Percentiles rank a stretch among this genome's conserved stretches.
phyloP scores from a whole-genome alignment of 2,329 filamentous ascomycete genomes.

The Penicillium sp. region DNA sequence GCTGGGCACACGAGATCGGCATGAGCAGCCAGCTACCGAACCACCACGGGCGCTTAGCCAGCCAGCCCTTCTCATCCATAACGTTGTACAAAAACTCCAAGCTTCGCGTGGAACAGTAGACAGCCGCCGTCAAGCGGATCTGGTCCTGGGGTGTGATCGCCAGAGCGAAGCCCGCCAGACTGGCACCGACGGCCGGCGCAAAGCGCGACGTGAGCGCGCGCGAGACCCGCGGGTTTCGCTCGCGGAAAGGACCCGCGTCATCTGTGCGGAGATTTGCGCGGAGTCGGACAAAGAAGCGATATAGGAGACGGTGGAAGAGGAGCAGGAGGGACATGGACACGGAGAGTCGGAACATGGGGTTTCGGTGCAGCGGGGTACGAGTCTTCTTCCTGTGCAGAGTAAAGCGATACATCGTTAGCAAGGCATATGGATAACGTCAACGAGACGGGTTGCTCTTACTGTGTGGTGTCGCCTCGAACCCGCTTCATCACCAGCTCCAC shows the following conservation, averaged over 20 bases:
- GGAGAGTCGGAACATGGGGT: constrained; percentile 72
- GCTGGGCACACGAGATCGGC: constrained; percentile 71
- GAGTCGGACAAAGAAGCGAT: constrained; percentile 82
- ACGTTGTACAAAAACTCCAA: constrained; percentile 85
- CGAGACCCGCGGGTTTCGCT: constrained; percentile 75
- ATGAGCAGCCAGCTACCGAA: constrained; percentile 81
- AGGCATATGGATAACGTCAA: not conserved
- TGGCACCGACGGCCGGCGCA: constrained; percentile 86
- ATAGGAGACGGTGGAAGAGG: constrained; percentile 82
- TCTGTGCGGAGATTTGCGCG: constrained; percentile 75
- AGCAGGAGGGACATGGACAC: constrained; percentile 81
- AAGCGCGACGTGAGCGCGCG: constrained; percentile 75
- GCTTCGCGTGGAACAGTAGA: constrained; percentile 77
- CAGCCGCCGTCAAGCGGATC: constrained; percentile 73
- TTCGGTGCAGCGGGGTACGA: constrained; percentile 49
- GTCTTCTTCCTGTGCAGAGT: constrained; percentile 31
- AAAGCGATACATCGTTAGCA: not conserved
- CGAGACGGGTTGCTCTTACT: constrained; percentile 18
- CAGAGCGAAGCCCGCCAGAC: constrained; percentile 78
- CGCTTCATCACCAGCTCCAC: constrained; percentile 52
- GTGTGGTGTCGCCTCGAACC: constrained; percentile 21
- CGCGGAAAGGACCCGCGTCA: constrained; percentile 76
- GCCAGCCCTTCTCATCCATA: constrained; percentile 68
- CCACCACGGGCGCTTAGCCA: constrained; percentile 73
- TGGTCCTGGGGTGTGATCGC: constrained; percentile 71